Evolutionary conservation across 768 basidiomycete genomes (phyloP).

Genomic region (Psilocybe tampanensis): DNA sequence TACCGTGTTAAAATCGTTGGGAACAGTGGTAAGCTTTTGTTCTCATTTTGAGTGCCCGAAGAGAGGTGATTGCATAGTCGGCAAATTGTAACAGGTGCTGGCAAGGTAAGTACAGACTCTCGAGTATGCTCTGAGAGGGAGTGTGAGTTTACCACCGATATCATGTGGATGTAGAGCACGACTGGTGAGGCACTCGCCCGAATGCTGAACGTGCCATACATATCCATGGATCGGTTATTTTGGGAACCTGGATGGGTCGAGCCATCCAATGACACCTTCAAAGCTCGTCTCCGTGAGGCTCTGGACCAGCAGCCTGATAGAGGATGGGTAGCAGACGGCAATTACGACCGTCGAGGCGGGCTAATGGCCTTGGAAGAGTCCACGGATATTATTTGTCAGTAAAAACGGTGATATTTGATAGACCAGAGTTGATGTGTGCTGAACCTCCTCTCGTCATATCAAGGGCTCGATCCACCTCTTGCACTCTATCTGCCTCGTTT

Average conservation of each 20-base stretch:
- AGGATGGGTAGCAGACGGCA: constrained; percentile 61
- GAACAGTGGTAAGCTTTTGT: constrained; percentile 20
- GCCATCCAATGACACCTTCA: constrained; percentile 31
- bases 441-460: not conserved
- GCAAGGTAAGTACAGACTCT: constrained; percentile 6
- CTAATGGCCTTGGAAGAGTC: constrained; percentile 35
- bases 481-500: constrained; percentile 62
- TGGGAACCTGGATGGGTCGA: constrained; percentile 54
- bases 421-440: not conserved
- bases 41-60: not conserved
- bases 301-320: constrained; percentile 27
- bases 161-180: constrained; percentile 40
- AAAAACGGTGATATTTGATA: not conserved
- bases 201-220: constrained; percentile 45
- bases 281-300: constrained; percentile 26
- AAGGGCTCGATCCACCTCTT: constrained; percentile 74
- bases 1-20: constrained; percentile 24
- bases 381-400: constrained; percentile 59
- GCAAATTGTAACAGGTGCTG: not conserved
- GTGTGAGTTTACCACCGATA: not conserved
- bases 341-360: constrained; percentile 34
- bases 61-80: not conserved
- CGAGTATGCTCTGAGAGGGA: not conserved
- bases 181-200: constrained; percentile 44
- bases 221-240: constrained; percentile 47